Percentiles rank a stretch among this genome's conserved stretches.
These are phyloP conservation scores for Aspergillus vadensis DNA, from an alignment of 2,329 filamentous ascomycete species.

Conservation along the genomic window DNA sequence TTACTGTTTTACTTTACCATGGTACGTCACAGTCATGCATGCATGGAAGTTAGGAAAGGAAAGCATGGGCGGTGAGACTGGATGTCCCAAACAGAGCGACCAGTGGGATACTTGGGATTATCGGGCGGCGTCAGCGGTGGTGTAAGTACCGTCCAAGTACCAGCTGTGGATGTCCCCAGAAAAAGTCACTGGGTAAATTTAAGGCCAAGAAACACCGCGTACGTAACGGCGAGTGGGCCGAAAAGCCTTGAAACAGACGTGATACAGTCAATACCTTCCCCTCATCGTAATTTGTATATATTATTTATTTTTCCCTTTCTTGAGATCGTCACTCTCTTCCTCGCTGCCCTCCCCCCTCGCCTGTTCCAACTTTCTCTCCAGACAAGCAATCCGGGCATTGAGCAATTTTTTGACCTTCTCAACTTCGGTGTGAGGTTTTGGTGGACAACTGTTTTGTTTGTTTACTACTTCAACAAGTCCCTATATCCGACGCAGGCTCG, in stretches of 20 bases:
- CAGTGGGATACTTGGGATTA: not conserved
- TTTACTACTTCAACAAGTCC: not conserved
- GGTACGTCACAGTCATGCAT: not conserved
- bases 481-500: not conserved
- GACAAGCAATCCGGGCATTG: not conserved
- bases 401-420: not conserved
- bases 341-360: constrained; percentile 12
- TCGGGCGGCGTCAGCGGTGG: not conserved
- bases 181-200: not conserved
- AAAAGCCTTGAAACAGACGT: constrained; percentile 5
- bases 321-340: constrained; percentile 7
- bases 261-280: constrained; percentile 4
- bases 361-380: not conserved
- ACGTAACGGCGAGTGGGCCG: constrained; percentile 8
- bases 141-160: not conserved
- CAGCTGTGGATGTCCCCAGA: constrained; percentile 3
- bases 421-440: not conserved
- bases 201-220: constrained; percentile 1
- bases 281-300: constrained; percentile 5
- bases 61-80: not conserved
- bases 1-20: too few species aligned
- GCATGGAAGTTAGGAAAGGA: too few species aligned
- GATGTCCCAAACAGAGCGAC: not conserved
- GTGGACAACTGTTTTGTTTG: not conserved
- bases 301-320: not conserved